Evolutionary conservation across 2,329 filamentous ascomycete genomes (phyloP).

Genomic region (Salinomyces thailandicus): DNA sequence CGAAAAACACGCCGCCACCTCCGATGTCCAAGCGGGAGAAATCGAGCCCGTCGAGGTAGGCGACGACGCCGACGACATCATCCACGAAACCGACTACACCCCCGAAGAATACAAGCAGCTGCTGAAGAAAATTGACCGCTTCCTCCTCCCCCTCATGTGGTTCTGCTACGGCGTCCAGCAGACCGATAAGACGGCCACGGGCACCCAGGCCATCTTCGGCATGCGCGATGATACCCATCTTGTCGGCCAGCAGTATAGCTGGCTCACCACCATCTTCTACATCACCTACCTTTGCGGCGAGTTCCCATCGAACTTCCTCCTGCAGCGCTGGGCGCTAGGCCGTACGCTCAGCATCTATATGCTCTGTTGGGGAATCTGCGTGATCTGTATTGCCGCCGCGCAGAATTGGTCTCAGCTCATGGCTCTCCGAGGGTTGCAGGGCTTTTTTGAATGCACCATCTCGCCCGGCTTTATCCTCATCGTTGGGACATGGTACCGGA

Average conservation of each 20-base stretch:
- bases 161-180: constrained; percentile 42
- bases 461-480: constrained; percentile 28
- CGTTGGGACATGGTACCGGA: constrained; percentile 27
- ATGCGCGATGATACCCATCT: constrained; percentile 37
- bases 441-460: constrained; percentile 31
- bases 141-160: constrained; percentile 39
- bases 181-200: constrained; percentile 34
- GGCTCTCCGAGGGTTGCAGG: constrained; percentile 27
- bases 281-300: constrained; percentile 31
- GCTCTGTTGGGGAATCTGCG: constrained; percentile 22
- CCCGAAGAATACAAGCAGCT: constrained; percentile 19
- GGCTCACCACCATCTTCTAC: constrained; percentile 35
- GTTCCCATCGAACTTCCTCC: constrained; percentile 27
- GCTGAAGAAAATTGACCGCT: constrained; percentile 34
- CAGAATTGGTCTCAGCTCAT: constrained; percentile 28
- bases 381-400: constrained; percentile 22
- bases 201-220: constrained; percentile 38
- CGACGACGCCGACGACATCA: constrained; percentile 10
- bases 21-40: neutral
- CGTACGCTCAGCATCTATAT: constrained; percentile 28
- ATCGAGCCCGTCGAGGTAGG: constrained; percentile 2
- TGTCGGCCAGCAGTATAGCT: constrained; percentile 29
- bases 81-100: constrained; percentile 18
- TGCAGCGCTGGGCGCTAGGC: constrained; percentile 28
- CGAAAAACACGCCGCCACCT: neutral